Evolutionary conservation across 208 protist genomes (phyloP).

Genomic region (Trypanosoma boissoni): DNA sequence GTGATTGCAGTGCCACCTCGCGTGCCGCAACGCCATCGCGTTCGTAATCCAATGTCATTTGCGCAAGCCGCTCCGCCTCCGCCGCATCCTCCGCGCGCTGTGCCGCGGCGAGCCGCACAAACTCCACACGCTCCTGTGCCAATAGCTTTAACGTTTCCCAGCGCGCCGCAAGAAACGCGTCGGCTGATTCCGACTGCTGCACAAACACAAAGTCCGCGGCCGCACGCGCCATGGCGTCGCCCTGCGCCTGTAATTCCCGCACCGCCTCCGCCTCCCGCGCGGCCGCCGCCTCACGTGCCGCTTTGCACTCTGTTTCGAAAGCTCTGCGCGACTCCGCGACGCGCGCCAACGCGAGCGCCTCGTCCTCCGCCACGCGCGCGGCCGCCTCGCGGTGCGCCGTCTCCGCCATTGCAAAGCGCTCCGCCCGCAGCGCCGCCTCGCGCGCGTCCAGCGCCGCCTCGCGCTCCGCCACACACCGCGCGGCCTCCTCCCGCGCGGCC

Average conservation of each 20-base stretch:
- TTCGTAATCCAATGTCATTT: no score
- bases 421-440: constrained; percentile 4
- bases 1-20: no score
- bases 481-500: not conserved
- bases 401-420: constrained; percentile 1
- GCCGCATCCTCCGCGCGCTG: not conserved
- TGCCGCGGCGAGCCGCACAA: not conserved
- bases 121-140: not conserved
- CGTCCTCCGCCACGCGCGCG: constrained; percentile 5
- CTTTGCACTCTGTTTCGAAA: no score
- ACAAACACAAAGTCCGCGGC: not conserved
- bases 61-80: no score
- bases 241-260: constrained; percentile 6
- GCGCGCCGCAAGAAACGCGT: not conserved
- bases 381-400: constrained; percentile 15
- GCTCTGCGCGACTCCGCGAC: constrained; percentile 14
- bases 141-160: not conserved
- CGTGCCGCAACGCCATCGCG: no score
- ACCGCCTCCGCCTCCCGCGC: constrained; percentile 10
- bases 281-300: no score
- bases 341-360: constrained; percentile 1
- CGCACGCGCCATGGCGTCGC: not conserved
- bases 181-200: not conserved
- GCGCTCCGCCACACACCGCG: not conserved
- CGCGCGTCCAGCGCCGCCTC: constrained; percentile 8